These are phyloP conservation scores for Citrullus mucosospermus DNA, from an alignment of 306 rosid species.

Conservation along the genomic window DNA sequence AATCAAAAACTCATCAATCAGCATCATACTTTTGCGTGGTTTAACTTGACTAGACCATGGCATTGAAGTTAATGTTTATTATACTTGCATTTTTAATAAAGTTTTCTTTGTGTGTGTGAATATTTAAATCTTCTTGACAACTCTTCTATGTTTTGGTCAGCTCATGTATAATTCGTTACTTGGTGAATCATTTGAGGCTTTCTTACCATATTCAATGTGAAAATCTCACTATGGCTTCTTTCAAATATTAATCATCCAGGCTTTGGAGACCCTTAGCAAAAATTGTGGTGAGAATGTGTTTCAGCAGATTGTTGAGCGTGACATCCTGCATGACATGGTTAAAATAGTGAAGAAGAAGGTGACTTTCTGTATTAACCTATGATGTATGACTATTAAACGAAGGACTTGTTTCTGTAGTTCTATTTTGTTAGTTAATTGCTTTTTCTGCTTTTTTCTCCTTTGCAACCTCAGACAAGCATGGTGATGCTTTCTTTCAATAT, in stretches of 20 bases:
- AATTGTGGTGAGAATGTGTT: constrained; percentile 84
- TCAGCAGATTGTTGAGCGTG: constrained; percentile 80
- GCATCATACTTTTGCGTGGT: neutral
- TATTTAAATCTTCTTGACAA: neutral
- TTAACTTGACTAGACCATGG: neutral
- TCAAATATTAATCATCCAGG: constrained; percentile 34
- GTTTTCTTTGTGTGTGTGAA: neutral
- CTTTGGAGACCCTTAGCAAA: constrained; percentile 83
- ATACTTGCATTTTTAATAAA: neutral
- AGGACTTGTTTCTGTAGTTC: constrained; percentile 9
- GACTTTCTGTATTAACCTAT: neutral
- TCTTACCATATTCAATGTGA: neutral
- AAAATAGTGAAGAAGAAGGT: constrained; percentile 98
- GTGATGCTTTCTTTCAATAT: constrained; percentile 21
- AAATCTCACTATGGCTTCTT: constrained; percentile 1
- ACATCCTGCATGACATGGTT: constrained; percentile 88
- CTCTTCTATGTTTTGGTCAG: neutral
- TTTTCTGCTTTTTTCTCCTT: neutral
- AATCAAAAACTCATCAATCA: neutral
- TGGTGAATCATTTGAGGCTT: neutral
- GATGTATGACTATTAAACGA: neutral
- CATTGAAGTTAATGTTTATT: neutral
- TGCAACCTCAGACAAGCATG: neutral
- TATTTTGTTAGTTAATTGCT: constrained; percentile 1
- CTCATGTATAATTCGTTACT: neutral